A percentile compares a stretch with the other conserved stretches of the same genome.
phyloP scores from a whole-genome alignment of 2,329 filamentous ascomycete genomes.

The Macrophomina phaseolina region DNA sequence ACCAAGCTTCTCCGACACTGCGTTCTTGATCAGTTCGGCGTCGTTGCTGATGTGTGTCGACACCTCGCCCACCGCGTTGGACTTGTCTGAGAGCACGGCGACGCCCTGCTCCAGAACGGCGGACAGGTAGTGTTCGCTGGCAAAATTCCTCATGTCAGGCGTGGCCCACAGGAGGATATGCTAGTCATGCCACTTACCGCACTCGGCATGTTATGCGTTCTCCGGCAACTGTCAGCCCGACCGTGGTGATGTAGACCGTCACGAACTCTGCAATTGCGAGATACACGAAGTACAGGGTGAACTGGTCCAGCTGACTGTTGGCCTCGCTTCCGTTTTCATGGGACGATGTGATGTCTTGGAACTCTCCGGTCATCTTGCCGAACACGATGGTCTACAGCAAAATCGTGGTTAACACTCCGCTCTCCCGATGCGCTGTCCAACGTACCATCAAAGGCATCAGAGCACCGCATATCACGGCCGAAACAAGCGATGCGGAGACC shows the following conservation, averaged over 20 bases:
- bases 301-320: conserved; percentile 38
- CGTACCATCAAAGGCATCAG: conserved; percentile 45
- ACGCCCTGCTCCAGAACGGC: conserved; percentile 31
- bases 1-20: conserved; percentile 64
- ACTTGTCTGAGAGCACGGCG: conserved; percentile 63
- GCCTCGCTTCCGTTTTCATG: conserved; percentile 33
- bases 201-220: conserved; percentile 52
- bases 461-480: conserved; percentile 40
- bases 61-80: conserved; percentile 83
- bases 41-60: conserved; percentile 93
- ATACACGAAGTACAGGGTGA: conserved; percentile 48
- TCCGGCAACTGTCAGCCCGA: conserved; percentile 75
- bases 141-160: neutral
- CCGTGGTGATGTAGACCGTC: conserved; percentile 63
- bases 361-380: conserved; percentile 43
- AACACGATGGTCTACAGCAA: conserved; percentile 38
- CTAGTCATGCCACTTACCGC: conserved; percentile 28
- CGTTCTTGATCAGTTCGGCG: conserved; percentile 90
- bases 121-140: conserved; percentile 76
- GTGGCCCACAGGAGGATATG: too few relatives aligned
- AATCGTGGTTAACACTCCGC: neutral
- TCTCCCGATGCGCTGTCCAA: conserved; percentile 42
- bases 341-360: conserved; percentile 40
- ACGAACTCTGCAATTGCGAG: conserved; percentile 35
- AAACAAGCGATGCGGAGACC: conserved; percentile 29